Percentiles rank a stretch among this genome's conserved stretches.
These are phyloP conservation scores for Ophiocytium majus DNA, from an alignment of 352 stramenopile species.

Conservation along the genomic window DNA sequence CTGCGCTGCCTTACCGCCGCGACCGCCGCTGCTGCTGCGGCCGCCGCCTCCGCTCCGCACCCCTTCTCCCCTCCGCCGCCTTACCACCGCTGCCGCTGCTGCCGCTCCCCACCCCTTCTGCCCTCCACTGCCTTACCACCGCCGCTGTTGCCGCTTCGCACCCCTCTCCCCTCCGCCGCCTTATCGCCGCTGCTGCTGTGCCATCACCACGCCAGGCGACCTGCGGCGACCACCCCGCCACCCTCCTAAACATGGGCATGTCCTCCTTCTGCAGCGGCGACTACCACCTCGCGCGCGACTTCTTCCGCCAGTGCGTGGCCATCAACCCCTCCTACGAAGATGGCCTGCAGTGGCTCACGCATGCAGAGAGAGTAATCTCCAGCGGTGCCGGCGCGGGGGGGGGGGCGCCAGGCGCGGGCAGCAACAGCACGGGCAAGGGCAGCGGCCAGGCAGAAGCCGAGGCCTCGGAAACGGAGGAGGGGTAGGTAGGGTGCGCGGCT, in stretches of 20 bases:
- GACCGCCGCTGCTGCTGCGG: too few species aligned
- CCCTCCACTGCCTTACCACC: background rate
- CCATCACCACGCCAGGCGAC: background rate
- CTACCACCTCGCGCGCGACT: conserved; percentile 2
- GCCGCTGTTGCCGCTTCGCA: too few species aligned
- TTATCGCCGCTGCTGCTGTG: background rate
- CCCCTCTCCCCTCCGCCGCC: background rate
- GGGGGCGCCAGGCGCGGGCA: background rate
- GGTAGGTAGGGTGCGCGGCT: too few species aligned
- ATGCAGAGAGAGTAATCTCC: conserved; percentile 10
- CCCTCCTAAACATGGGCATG: conserved; percentile 54
- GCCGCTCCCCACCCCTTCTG: background rate
- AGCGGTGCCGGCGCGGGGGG: background rate
- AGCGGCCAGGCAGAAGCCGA: too few species aligned
- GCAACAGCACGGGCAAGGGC: background rate
- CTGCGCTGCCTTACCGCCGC: too few species aligned
- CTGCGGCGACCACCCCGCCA: conserved; percentile 49
- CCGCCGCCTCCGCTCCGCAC: too few species aligned
- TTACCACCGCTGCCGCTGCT: too few species aligned
- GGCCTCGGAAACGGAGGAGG: too few species aligned
- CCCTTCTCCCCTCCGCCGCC: too few species aligned
- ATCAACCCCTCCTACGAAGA: conserved; percentile 16
- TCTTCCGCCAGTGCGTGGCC: conserved; percentile 8
- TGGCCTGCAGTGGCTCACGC: conserved; percentile 10
- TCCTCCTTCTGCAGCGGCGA: conserved; percentile 37